A percentile compares a stretch with the other conserved stretches of the same genome.
These are phyloP conservation scores for Podaxis pistillaris DNA, from an alignment of 768 basidiomycete species.

Conservation along the genomic window DNA sequence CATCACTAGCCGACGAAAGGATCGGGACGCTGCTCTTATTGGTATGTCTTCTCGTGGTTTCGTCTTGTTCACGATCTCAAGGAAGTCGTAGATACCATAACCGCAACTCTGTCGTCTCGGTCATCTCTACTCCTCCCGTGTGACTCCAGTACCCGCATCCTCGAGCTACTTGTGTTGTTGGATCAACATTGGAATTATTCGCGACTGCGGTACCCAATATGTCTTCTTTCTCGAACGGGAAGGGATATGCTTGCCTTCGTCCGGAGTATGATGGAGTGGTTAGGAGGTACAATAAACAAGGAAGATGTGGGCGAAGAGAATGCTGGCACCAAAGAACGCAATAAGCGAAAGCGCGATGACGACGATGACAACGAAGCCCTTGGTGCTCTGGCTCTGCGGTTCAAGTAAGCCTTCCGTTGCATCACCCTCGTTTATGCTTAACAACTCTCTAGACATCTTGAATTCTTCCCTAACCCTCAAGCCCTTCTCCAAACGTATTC, in stretches of 20 bases:
- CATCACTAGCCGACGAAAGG: slow-evolving; percentile 84
- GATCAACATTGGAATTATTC: slow-evolving; percentile 98
- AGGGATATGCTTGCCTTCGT: slow-evolving; percentile 94
- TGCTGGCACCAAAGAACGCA: slow-evolving; percentile 48
- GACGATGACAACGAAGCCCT: slow-evolving; percentile 80
- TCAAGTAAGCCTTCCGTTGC: slow-evolving; percentile 57
- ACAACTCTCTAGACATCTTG: slow-evolving; percentile 66
- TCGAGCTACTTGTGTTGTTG: slow-evolving; percentile 92
- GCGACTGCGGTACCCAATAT: slow-evolving; percentile 81
- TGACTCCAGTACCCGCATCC: slow-evolving; percentile 90
- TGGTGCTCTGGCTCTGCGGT: slow-evolving; percentile 84
- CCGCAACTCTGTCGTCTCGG: slow-evolving; percentile 75
- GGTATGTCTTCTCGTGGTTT: slow-evolving; percentile 41
- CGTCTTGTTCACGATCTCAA: slow-evolving; percentile 6
- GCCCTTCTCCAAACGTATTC: slow-evolving; percentile 80
- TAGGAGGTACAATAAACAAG: slow-evolving; percentile 92
- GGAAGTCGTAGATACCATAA: slow-evolving; percentile 70
- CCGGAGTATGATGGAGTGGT: slow-evolving; percentile 98
- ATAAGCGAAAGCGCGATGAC: slow-evolving; percentile 58
- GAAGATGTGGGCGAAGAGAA: slow-evolving; percentile 83
- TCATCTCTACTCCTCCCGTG: slow-evolving; percentile 88
- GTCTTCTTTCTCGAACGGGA: slow-evolving; percentile 87
- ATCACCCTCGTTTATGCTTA: neutral
- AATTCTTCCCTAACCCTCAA: slow-evolving; percentile 85
- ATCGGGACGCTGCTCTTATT: slow-evolving; percentile 85